Percentiles rank a stretch among this genome's conserved stretches.
Evolutionary conservation across 208 protist genomes (phyloP).

Genomic region (Zelonia costaricensis): DNA sequence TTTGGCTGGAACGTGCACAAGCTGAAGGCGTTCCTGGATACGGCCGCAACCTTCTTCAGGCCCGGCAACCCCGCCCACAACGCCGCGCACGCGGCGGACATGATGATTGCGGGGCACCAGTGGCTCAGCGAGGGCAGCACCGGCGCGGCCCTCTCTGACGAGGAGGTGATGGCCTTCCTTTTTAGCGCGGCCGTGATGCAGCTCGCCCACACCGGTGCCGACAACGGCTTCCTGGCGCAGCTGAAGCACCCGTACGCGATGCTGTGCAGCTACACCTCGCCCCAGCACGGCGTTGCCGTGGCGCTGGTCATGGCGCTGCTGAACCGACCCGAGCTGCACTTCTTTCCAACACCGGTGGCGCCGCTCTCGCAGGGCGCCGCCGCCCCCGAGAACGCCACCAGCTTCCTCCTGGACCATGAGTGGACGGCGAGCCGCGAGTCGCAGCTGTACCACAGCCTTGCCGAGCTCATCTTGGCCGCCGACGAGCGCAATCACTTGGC

Average conservation of each 20-base stretch:
- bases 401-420: slow-evolving; percentile 14
- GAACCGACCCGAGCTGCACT: slow-evolving; percentile 45
- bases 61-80: slow-evolving; percentile 80
- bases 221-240: slow-evolving; percentile 78
- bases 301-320: slow-evolving; percentile 54
- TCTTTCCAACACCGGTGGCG: slow-evolving; percentile 33
- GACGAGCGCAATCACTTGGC: slow-evolving; percentile 55
- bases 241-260: slow-evolving; percentile 59
- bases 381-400: background rate
- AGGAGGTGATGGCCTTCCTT: slow-evolving; percentile 65
- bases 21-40: slow-evolving; percentile 47
- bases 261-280: slow-evolving; percentile 50
- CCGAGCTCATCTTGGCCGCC: slow-evolving; percentile 61
- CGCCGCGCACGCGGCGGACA: slow-evolving; percentile 67
- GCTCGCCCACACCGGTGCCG: slow-evolving; percentile 56
- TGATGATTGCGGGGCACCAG: slow-evolving; percentile 66
- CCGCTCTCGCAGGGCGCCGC: background rate
- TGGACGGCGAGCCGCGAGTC: slow-evolving; percentile 45
- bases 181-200: slow-evolving; percentile 51
- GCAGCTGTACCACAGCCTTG: slow-evolving; percentile 48
- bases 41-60: slow-evolving; percentile 44
- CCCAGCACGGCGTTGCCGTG: slow-evolving; percentile 51
- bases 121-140: slow-evolving; percentile 45
- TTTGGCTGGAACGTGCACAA: slow-evolving; percentile 48
- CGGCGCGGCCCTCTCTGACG: slow-evolving; percentile 37